Percentiles rank a stretch among this genome's conserved stretches.
phyloP scores from a whole-genome alignment of 176 grass and related monocot species.

The Oryza glumipatula region DNA sequence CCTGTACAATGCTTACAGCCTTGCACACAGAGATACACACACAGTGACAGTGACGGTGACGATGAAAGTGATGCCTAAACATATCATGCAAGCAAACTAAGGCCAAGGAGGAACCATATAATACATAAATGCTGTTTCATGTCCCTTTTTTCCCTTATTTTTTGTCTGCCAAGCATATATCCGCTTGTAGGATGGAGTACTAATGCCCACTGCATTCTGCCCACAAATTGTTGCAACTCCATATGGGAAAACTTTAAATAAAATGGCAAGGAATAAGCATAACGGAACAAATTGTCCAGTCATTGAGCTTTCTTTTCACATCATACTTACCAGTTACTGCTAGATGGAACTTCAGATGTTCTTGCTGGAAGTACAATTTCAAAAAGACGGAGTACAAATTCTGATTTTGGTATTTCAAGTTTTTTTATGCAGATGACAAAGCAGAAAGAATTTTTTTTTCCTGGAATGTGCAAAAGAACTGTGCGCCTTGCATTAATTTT shows the following conservation, averaged over 20 bases:
- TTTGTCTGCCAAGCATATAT: constrained; percentile 31
- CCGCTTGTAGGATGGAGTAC: constrained; percentile 13
- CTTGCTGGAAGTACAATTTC: not conserved
- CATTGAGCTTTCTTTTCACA: constrained; percentile 22
- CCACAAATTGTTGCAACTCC: constrained; percentile 23
- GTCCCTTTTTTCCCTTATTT: constrained; percentile 3
- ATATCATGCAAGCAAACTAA: constrained; percentile 30
- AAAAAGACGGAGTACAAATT: constrained; percentile 6
- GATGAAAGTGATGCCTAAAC: constrained; percentile 28
- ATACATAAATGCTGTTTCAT: constrained; percentile 38
- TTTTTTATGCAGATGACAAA: too few species aligned
- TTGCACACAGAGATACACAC: constrained; percentile 32
- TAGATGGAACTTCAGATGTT: too few species aligned
- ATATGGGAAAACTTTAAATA: constrained; percentile 38
- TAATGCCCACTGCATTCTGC: constrained; percentile 37
- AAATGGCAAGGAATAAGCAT: constrained; percentile 42
- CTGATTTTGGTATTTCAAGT: constrained; percentile 20
- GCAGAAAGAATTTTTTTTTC: not conserved
- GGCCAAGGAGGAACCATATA: constrained; percentile 39
- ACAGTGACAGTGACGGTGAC: not conserved
- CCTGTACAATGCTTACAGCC: constrained; percentile 29
- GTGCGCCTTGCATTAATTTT: not conserved
- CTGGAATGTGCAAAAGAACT: not conserved
- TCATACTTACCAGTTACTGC: not conserved
- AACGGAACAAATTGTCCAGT: constrained; percentile 34